phyloP scores from a whole-genome alignment of 495 filamentous ascomycete genomes.

The Hypoxylon lienhwacheense region DNA sequence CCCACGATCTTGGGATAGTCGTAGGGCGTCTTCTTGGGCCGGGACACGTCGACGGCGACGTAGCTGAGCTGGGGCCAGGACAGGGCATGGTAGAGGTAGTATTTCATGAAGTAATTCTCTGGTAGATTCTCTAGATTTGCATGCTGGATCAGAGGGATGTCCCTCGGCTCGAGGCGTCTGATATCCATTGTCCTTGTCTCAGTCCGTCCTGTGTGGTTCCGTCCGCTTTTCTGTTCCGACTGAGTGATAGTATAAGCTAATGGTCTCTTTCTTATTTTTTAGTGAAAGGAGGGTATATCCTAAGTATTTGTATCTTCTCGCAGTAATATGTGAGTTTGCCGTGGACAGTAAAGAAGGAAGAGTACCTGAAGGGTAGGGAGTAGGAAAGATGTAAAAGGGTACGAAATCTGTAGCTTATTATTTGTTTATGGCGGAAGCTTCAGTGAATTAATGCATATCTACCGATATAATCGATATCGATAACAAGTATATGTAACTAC shows the following conservation, averaged over 20 bases:
- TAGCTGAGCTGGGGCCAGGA: conserved; percentile 97
- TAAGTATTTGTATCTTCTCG: too few relatives aligned
- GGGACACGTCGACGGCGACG: conserved; percentile 87
- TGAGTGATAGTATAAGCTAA: too few relatives aligned
- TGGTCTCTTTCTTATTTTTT: background rate
- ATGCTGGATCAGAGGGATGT: conserved; percentile 94
- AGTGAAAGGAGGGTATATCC: background rate
- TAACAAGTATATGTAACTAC: too few relatives aligned
- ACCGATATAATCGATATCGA: too few relatives aligned
- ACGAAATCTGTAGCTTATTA: too few relatives aligned
- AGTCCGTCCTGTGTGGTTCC: background rate
- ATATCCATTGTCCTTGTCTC: conserved; percentile 66
- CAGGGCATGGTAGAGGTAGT: conserved; percentile 98
- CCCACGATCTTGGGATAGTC: conserved; percentile 97
- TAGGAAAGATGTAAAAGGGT: too few relatives aligned
- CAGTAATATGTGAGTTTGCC: too few relatives aligned
- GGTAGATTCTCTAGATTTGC: conserved; percentile 98
- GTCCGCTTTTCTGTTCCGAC: background rate
- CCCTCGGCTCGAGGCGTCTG: conserved; percentile 68
- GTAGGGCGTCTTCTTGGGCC: conserved; percentile 74
- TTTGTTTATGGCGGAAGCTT: too few relatives aligned
- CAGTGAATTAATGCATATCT: too few relatives aligned
- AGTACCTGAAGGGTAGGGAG: too few relatives aligned
- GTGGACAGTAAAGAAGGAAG: too few relatives aligned
- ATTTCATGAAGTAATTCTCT: conserved; percentile 99